Evolutionary conservation across 805 yeast species (phyloP).

Genomic region (Lipomyces japonicus): DNA sequence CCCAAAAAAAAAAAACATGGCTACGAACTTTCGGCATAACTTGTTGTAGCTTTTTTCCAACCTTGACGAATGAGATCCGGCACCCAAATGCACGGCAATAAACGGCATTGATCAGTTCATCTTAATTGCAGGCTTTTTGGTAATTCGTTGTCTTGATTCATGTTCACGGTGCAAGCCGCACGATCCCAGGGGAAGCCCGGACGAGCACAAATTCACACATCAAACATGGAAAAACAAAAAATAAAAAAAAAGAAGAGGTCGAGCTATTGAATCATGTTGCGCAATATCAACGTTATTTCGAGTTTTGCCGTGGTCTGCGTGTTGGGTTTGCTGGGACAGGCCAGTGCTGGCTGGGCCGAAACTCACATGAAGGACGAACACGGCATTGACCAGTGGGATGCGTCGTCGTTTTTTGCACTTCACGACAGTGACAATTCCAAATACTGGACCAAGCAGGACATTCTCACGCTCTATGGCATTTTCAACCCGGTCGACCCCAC

Average conservation of each 20-base stretch:
- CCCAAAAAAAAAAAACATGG: not conserved
- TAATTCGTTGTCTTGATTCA: not conserved
- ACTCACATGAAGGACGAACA: slow-evolving; percentile 95
- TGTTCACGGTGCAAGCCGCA: not conserved
- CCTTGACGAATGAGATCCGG: slow-evolving; percentile 34
- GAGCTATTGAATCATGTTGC: too few species aligned
- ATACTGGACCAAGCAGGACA: slow-evolving; percentile 63
- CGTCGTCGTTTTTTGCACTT: slow-evolving; percentile 69
- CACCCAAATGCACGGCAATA: slow-evolving; percentile 37
- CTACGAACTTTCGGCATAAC: slow-evolving; percentile 20
- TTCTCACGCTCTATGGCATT: slow-evolving; percentile 77
- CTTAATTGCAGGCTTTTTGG: too few species aligned
- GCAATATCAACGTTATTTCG: too few species aligned
- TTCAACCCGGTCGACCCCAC: slow-evolving; percentile 41
- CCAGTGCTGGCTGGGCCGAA: slow-evolving; percentile 54
- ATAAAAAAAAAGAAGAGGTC: too few species aligned
- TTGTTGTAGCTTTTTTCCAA: slow-evolving; percentile 14
- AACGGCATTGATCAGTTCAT: slow-evolving; percentile 22
- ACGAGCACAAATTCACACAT: too few species aligned
- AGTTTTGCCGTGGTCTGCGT: not conserved
- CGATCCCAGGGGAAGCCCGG: too few species aligned
- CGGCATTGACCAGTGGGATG: slow-evolving; percentile 66
- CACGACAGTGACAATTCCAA: slow-evolving; percentile 61
- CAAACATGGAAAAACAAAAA: too few species aligned
- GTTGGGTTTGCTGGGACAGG: not conserved